phyloP scores from a whole-genome alignment of 768 basidiomycete species.

The Mycena amicta region DNA sequence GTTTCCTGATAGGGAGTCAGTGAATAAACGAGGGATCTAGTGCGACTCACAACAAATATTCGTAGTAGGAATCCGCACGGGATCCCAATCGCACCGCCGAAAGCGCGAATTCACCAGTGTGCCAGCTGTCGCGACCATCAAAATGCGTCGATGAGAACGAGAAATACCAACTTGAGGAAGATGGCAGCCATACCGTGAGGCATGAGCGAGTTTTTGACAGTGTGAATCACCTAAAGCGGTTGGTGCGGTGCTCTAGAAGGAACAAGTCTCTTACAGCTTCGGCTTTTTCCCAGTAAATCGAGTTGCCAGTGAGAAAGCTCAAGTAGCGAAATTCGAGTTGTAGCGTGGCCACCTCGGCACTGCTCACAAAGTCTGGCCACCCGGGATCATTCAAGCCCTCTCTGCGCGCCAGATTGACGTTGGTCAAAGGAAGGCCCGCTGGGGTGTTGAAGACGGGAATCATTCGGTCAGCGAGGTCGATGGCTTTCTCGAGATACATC shows the following conservation, averaged over 20 bases:
- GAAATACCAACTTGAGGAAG: constrained; percentile 68
- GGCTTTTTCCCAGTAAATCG: constrained; percentile 77
- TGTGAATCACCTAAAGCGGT: constrained; percentile 56
- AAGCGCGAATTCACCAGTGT: constrained; percentile 48
- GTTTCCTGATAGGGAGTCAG: constrained; percentile 52
- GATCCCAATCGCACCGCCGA: constrained; percentile 88
- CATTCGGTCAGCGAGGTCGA: constrained; percentile 85
- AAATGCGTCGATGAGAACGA: neutral
- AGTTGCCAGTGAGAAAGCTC: constrained; percentile 74
- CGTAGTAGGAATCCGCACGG: constrained; percentile 92
- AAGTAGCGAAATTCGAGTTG: constrained; percentile 93
- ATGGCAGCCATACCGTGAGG: constrained; percentile 82
- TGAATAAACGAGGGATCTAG: too few species aligned
- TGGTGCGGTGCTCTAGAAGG: neutral
- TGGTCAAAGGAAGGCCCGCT: constrained; percentile 78
- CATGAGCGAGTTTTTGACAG: constrained; percentile 63
- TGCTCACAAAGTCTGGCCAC: constrained; percentile 65
- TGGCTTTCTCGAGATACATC: constrained; percentile 74
- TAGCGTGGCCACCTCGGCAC: constrained; percentile 86
- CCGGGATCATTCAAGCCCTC: constrained; percentile 63
- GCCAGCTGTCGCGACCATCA: constrained; percentile 26
- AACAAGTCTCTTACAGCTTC: constrained; percentile 58
- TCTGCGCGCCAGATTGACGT: constrained; percentile 68
- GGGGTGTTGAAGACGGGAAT: constrained; percentile 81
- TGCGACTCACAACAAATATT: constrained; percentile 71